Conservation (phyloP, 768 basidiomycete genomes). For the Austroboletus festivus region DNA sequence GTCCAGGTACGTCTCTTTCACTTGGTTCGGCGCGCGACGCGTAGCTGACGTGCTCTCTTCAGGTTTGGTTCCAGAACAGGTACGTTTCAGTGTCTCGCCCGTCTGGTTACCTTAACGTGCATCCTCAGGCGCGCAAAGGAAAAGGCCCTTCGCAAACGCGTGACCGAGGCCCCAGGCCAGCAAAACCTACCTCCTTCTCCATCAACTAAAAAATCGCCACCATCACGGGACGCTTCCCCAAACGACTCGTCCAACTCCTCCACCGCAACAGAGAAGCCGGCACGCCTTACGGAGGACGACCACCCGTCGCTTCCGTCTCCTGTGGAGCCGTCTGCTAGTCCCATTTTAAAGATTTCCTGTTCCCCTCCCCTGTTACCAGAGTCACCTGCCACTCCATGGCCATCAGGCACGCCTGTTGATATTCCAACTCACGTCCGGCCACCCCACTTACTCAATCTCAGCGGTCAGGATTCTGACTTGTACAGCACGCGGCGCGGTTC, state of each 20-base stretch:
- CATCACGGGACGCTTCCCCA: conserved; percentile 26
- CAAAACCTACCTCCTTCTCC: conserved; percentile 3
- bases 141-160: conserved; percentile 63
- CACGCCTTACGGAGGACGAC: conserved; percentile 17
- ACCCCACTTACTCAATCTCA: conserved; percentile 18
- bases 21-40: conserved; percentile 17
- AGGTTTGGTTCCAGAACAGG: conserved; percentile 95
- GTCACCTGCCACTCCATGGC: conserved; percentile 23
- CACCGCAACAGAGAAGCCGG: conserved; percentile 41
- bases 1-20: conserved; percentile 70
- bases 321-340: conserved; percentile 7
- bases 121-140: conserved; percentile 73
- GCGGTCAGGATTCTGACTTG: conserved; percentile 30
- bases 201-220: conserved; percentile 9
- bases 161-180: conserved; percentile 22
- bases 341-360: conserved; percentile 23
- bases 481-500: conserved; percentile 50
- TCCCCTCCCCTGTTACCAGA: conserved; percentile 16
- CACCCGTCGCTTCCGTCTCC: conserved; percentile 1
- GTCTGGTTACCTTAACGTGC: conserved; percentile 10
- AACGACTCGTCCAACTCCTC: conserved; percentile 32
- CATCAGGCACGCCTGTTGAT: conserved; percentile 28
- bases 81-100: conserved; percentile 27
- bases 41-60: conserved; percentile 19
- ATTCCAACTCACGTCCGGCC: conserved; percentile 24